Conservation (phyloP, 345 rosid species). For the Eucalyptus marginata region DNA sequence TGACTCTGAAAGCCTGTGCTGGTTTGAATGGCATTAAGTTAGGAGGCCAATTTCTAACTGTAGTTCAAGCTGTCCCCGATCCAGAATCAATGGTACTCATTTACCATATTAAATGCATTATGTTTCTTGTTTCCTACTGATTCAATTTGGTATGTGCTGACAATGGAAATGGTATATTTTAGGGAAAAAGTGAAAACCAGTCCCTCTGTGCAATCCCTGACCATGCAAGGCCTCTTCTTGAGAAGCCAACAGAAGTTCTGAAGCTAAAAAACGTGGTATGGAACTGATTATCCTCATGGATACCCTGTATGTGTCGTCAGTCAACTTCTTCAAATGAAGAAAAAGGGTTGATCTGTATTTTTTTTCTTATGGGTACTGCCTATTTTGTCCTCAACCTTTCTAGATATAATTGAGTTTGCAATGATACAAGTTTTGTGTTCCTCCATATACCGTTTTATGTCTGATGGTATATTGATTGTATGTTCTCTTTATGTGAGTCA, state of each 20-base stretch:
- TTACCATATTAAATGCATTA: neutral
- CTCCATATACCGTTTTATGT: neutral
- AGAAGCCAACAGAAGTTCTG: slow-evolving; percentile 61
- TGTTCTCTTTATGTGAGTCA: slow-evolving; percentile 12
- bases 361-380: neutral
- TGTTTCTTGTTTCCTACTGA: neutral
- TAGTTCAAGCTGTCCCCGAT: slow-evolving; percentile 54
- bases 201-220: slow-evolving; percentile 55
- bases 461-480: neutral
- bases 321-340: neutral
- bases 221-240: slow-evolving; percentile 68
- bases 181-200: slow-evolving; percentile 37
- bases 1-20: slow-evolving; percentile 71
- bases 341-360: neutral
- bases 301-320: neutral
- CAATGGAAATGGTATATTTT: neutral
- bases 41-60: slow-evolving; percentile 77
- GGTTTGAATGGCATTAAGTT: slow-evolving; percentile 88
- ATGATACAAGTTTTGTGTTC: neutral
- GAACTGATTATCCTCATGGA: neutral
- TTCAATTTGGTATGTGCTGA: slow-evolving; percentile 1
- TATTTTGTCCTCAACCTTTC: neutral
- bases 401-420: neutral
- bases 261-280: slow-evolving; percentile 85
- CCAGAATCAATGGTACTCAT: slow-evolving; percentile 33